A percentile compares a stretch with the other conserved stretches of the same genome.
Evolutionary conservation across 2,329 filamentous ascomycete genomes (phyloP).

Genomic region (Ciborinia camelliae): DNA sequence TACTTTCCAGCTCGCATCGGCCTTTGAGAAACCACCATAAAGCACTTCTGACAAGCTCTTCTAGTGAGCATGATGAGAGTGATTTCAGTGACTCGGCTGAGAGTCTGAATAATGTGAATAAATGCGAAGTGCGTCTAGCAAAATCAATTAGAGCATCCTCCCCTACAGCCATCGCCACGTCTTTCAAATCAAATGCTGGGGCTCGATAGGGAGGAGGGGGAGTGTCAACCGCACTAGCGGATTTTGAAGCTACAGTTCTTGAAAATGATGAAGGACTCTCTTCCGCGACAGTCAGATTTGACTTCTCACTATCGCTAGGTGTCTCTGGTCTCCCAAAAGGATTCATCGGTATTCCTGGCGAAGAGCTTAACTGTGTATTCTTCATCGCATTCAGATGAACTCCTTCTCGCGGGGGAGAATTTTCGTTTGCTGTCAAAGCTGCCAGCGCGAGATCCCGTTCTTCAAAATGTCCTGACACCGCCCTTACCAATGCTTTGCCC

Average conservation of each 20-base stretch:
- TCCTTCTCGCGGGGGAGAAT: conserved; percentile 25
- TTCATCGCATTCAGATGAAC: conserved; percentile 32
- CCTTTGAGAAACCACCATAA: conserved; percentile 91
- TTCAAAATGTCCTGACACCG: conserved; percentile 21
- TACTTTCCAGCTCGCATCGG: conserved; percentile 68
- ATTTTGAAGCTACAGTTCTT: not conserved
- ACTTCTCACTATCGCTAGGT: conserved; percentile 13
- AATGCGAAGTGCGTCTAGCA: conserved; percentile 64
- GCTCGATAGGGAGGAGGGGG: conserved; percentile 21
- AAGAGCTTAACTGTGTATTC: conserved; percentile 25
- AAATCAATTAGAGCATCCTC: conserved; percentile 71
- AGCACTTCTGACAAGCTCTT: conserved; percentile 67
- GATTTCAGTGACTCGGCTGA: conserved; percentile 73
- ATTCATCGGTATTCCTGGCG: conserved; percentile 20
- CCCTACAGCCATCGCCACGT: conserved; percentile 29
- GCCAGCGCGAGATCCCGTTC: conserved; percentile 8
- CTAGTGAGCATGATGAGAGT: conserved; percentile 57
- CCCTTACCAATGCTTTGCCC: conserved; percentile 52
- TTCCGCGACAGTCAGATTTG: conserved; percentile 8
- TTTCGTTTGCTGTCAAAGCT: conserved; percentile 18
- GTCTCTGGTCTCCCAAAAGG: conserved; percentile 22
- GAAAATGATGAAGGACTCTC: conserved; percentile 6
- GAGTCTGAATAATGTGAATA: conserved; percentile 71
- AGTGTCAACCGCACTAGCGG: conserved; percentile 14
- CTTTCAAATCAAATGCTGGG: conserved; percentile 28